Conservation (phyloP, 805 yeast species). For the Metschnikowia amazonensis region DNA sequence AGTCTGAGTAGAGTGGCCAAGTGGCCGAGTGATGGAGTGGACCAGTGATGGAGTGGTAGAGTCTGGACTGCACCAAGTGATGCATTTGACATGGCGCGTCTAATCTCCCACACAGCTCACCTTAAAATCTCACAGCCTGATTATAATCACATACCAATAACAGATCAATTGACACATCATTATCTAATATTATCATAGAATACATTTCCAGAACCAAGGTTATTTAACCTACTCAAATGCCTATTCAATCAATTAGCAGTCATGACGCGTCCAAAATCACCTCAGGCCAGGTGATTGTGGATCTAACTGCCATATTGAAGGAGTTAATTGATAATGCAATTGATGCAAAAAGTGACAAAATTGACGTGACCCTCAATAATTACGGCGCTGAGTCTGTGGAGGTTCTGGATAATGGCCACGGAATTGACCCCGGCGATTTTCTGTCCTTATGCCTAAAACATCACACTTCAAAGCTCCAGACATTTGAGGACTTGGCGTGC, state of each 20-base stretch:
- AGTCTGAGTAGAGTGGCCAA: no score
- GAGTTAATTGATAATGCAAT: conserved; percentile 84
- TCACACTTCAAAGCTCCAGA: conserved; percentile 60
- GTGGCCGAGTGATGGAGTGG: no score
- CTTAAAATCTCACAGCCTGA: no score
- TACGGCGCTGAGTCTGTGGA: conserved; percentile 73
- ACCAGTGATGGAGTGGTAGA: no score
- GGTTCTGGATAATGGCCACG: conserved; percentile 64
- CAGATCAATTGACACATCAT: no score
- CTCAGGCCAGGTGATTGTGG: conserved; percentile 90
- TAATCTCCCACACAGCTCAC: no score
- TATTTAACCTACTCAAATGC: conserved; percentile 2
- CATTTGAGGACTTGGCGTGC: conserved; percentile 49
- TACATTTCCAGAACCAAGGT: no score
- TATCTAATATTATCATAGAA: no score
- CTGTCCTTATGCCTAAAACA: conserved; percentile 55
- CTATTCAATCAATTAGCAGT: conserved; percentile 26
- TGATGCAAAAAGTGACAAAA: conserved; percentile 68
- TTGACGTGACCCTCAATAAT: conserved; percentile 66
- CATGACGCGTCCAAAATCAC: conserved; percentile 72
- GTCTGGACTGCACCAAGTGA: no score
- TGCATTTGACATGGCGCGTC: no score
- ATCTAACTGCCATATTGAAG: conserved; percentile 70
- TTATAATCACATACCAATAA: no score
- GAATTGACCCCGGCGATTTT: conserved; percentile 53